These are phyloP conservation scores for Apiospora sp. DNA, from an alignment of 2,329 filamentous ascomycete species.

Conservation along the genomic window DNA sequence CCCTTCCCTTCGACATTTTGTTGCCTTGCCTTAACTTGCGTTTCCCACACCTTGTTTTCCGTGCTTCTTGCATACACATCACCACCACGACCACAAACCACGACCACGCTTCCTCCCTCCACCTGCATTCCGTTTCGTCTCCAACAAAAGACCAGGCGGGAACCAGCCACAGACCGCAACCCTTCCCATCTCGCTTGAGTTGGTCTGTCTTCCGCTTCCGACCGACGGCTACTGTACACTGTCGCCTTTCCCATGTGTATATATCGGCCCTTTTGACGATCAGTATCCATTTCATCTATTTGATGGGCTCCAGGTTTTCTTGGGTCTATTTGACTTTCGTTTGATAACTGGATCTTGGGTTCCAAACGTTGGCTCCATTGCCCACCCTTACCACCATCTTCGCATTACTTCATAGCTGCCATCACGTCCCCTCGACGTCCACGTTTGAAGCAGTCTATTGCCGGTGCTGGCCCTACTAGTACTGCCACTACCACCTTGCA, in stretches of 20 bases:
- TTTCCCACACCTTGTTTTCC: conserved; percentile 20
- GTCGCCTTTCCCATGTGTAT: conserved; percentile 18
- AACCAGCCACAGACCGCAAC: not conserved
- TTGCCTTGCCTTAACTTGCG: conserved; percentile 15
- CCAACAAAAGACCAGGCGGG: not conserved
- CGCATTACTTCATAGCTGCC: not conserved
- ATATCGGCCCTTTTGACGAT: conserved; percentile 20
- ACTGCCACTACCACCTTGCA: not conserved
- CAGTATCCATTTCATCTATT: conserved; percentile 6
- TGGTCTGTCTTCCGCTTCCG: conserved; percentile 13
- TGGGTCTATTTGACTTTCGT: conserved; percentile 9
- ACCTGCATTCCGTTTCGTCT: not conserved
- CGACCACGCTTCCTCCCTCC: not conserved
- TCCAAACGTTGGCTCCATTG: conserved; percentile 1
- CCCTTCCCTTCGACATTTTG: conserved; percentile 22
- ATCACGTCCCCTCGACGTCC: not conserved
- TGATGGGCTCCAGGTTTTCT: conserved; percentile 5
- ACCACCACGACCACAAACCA: not conserved
- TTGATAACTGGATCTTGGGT: conserved; percentile 13
- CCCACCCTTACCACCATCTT: not conserved
- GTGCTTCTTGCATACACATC: conserved; percentile 20
- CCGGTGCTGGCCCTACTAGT: not conserved
- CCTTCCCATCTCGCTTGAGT: not conserved
- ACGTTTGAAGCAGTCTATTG: not conserved
- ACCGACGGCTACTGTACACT: conserved; percentile 6